Evolutionary conservation across 2,329 filamentous ascomycete species (phyloP), one percentile per base, ranked within the genome.

Genomic region (Xylariales sp.): DNA sequence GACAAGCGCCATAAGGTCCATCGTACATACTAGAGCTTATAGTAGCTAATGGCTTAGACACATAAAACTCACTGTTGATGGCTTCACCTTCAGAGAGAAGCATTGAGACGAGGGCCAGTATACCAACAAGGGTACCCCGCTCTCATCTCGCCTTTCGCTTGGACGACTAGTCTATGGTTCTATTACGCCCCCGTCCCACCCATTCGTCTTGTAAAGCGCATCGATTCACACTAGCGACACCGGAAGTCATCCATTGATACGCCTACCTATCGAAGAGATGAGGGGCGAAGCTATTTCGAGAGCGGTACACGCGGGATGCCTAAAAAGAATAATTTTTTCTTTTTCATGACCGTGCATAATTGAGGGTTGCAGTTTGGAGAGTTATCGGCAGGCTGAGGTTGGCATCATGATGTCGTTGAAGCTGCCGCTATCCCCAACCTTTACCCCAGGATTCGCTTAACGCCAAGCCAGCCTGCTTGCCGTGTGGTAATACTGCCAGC

Each of bases 291-390:
- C 50, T 34, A 4, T 39, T 34, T 39, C 7, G 28, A 53, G 14
- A 10, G 50, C 12, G 50, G 50, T 7, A 53, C 32, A 18, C 32
- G 50, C 32, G 32, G 32, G 3, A 39, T 32, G 2, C 28, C 14
- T 5, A 16, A 50, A 39, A 53, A 53, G 2, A 3, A 4, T 8
- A 39, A 1, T 18, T 14, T 7, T 39, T 53, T 9, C 16, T 9
- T 53, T 53, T 39, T 53, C 28, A 1, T 39, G 6, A 8, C 16
- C 32, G 32, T 53, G 16, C 30, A 39, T 52, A 30, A 34, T 52
- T 10, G 28, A 50, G 49, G 49, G 49, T 52, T 52, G 28, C 49
- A 52, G 28, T 52, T 52, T 52, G 49, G 49, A 52, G 49, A 52
- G 12, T 34, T 52, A 23, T 34, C 49, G 18, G 49, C 30, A 52